Base-by-base conservation (phyloP, 768 basidiomycete genomes). In the Mycena belliarum region DNA sequence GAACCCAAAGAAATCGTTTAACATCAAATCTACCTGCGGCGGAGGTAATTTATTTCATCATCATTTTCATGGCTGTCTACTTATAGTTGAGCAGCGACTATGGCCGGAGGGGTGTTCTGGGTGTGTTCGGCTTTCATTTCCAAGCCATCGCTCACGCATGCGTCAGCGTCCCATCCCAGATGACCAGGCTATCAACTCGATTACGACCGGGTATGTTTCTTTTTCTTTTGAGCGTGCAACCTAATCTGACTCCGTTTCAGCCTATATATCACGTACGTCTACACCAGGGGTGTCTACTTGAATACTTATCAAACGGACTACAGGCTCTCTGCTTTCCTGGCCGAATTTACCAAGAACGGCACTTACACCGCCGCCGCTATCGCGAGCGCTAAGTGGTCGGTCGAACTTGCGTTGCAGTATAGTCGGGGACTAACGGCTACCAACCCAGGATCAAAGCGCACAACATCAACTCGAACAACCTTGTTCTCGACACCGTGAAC, bases 41-140 rank as follows among this genome's bases (percentile, higher is more conserved):
- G 79, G 77, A 49, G 62, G 79, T 80, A 25, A 51, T 76, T 72
- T 14, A 35, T 21, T 25, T 18, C 20, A n/a, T n/a, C n/a, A n/a
- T n/a, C n/a, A n/a, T 25, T 14, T 5, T n/a, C n/a, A 32, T 25
- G 11, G 23, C 25, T 18, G 35, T n/a, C 38, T 9, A 21, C 38
- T 52, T 42, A 55, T 38, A 23, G 20, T 56, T 35, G 25, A 20
- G 16, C 55, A 80, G 78, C 66, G 21, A 76, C 78, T 14, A 82
- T 82, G 79, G 79, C 76, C 6, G 82, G 82, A 3, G 80, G 79
- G 10, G 82, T 83, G 18, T 84, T 83, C 63, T 83, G 82, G 81
- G 80, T 80, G 60, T 14, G 18, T 35, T 37, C 9, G 1, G 15
- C 2, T n/a, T 44, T 40, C 29, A 35, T 46, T 33, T 4, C 21